Conservation (phyloP, 176 grass and related monocot genomes). For the Pharus latifolius region DNA sequence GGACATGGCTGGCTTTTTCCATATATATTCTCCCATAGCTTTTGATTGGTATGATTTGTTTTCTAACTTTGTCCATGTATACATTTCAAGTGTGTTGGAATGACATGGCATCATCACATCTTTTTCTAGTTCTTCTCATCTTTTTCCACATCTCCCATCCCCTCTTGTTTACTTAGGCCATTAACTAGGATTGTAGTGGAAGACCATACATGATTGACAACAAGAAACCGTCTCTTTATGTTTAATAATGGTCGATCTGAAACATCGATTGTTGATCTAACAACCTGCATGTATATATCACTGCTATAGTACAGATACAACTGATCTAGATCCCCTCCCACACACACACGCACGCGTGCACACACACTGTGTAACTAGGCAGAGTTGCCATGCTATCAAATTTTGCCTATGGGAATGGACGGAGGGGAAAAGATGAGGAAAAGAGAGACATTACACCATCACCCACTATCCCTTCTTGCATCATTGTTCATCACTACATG, state of each 20-base stretch:
- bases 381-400: too few relatives aligned
- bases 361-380: too few relatives aligned
- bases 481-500: slow-evolving; percentile 28
- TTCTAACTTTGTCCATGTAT: background rate
- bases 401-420: background rate
- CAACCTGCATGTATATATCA: too few relatives aligned
- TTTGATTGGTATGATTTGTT: background rate
- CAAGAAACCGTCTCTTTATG: too few relatives aligned
- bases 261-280: too few relatives aligned
- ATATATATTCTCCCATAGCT: background rate
- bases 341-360: too few relatives aligned
- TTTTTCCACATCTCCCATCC: background rate
- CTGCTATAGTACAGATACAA: too few relatives aligned
- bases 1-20: background rate
- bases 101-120: slow-evolving; percentile 27
- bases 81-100: background rate
- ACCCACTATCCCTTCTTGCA: slow-evolving; percentile 15
- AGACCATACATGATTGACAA: too few relatives aligned
- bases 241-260: too few relatives aligned
- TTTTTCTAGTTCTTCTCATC: background rate
- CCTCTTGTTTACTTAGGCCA: too few relatives aligned
- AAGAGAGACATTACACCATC: slow-evolving; percentile 1
- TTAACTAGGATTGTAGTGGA: too few relatives aligned
- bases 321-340: too few relatives aligned
- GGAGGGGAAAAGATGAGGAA: background rate